These are phyloP conservation scores for Elaeagnus macrophylla DNA, from an alignment of 306 rosid genomes.

Conservation along the genomic window DNA sequence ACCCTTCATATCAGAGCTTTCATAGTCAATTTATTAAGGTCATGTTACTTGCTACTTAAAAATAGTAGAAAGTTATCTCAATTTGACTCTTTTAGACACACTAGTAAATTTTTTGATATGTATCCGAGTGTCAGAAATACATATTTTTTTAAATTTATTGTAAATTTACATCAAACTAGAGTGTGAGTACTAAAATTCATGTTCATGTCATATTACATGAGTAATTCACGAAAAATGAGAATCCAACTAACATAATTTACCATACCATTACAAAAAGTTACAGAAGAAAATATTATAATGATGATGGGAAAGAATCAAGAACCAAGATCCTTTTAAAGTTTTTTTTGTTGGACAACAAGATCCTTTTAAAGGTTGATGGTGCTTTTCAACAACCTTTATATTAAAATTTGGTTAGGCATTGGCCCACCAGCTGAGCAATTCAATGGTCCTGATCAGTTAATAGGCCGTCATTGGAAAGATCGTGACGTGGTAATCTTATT, in stretches of 20 bases:
- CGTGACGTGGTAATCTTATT: constrained; percentile 11
- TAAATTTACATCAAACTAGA: no score
- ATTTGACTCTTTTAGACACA: no score
- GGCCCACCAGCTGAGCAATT: constrained; percentile 53
- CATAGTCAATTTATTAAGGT: background rate
- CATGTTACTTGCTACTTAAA: background rate
- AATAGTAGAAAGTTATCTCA: no score
- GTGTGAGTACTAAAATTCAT: no score
- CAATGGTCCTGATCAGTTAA: constrained; percentile 62
- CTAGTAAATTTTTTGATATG: no score
- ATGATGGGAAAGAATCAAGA: constrained; percentile 6
- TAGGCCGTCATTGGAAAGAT: constrained; percentile 37
- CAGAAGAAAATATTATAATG: background rate
- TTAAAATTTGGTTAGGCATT: constrained; percentile 37
- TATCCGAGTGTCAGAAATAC: no score
- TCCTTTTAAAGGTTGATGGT: constrained; percentile 33
- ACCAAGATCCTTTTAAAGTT: constrained; percentile 6
- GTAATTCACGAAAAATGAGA: no score
- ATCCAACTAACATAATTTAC: no score
- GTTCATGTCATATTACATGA: no score
- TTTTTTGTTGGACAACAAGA: constrained; percentile 4
- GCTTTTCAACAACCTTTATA: constrained; percentile 72
- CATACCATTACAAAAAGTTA: no score
- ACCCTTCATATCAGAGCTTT: constrained; percentile 15
- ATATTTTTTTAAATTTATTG: no score